Percentiles rank a stretch among this genome's conserved stretches.
phyloP scores from a whole-genome alignment of 163 green algal genomes.

The Chloromonas sp. region DNA sequence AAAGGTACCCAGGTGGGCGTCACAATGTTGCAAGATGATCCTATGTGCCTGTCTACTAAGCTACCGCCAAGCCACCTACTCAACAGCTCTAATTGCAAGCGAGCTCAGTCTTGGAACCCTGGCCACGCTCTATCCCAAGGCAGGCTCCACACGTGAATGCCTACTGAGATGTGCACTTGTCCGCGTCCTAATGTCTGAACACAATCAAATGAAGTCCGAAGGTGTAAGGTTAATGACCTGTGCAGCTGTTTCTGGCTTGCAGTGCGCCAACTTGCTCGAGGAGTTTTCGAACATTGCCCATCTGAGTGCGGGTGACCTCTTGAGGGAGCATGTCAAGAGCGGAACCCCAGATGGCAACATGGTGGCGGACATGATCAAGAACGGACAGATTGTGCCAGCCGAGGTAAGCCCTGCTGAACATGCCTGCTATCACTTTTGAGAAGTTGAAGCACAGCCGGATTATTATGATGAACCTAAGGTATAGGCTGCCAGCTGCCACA shows the following conservation, averaged over 20 bases:
- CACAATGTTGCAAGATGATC: background rate
- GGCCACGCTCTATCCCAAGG: too few species aligned
- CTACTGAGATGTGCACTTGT: too few species aligned
- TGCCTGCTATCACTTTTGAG: background rate
- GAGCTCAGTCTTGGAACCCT: too few species aligned
- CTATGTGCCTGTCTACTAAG: too few species aligned
- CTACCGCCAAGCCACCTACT: too few species aligned
- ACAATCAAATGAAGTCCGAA: too few species aligned
- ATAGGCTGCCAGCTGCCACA: too few species aligned
- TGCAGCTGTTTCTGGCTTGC: background rate
- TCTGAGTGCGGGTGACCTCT: conserved; percentile 85
- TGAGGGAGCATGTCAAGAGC: conserved; percentile 77
- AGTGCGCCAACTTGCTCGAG: conserved; percentile 51
- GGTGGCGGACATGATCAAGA: conserved; percentile 91
- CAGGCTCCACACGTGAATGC: too few species aligned
- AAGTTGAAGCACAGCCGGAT: background rate
- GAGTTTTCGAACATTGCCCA: conserved; percentile 79
- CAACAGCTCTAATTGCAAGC: too few species aligned
- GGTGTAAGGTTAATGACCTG: too few species aligned
- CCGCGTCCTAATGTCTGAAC: too few species aligned
- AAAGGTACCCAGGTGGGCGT: conserved; percentile 68
- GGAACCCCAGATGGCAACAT: conserved; percentile 69
- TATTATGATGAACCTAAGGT: too few species aligned
- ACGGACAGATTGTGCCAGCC: conserved; percentile 90
- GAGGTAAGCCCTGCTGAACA: conserved; percentile 32